Evolutionary conservation across 225 moss, liverwort and hornwort genomes (phyloP), one percentile per base, ranked within the genome.

Genomic region (Anthoceros angustus): DNA sequence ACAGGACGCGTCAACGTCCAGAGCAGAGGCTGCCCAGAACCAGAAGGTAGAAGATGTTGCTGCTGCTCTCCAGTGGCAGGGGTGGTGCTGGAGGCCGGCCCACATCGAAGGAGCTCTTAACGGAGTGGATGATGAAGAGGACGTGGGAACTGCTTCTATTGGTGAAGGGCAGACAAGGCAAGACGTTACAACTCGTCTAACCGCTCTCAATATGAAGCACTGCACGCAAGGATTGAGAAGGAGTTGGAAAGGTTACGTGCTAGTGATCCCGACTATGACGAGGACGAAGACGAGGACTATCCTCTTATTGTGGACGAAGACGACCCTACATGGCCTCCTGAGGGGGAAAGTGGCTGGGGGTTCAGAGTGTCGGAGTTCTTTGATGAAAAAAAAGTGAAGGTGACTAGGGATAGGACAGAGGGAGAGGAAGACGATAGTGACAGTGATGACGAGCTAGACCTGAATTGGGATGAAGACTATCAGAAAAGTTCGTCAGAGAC

Each of bases 301-400:
- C 70, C 85, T 7, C 63, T 82, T 25, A 82, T 77, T 77, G 75
- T 85, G 9, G 85, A 85, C 0, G 85, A 85, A 69, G 82, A 85
- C 12, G 85, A 85, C 62, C 85, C 85, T 12, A 75, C 39, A 61
- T 85, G 85, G 85, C 85, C 85, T 26, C 82, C 72, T 11, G 85
- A 76, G 69, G 69, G 73, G 39, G 85, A 80, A 42, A 80, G 77
- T 38, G 85, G 85, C 10, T 85, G 82, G 82, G 85, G 85, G 32
- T 85, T 85, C 70, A 68, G 61, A 42, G 77, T 76, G 0, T 85
- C 82, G n/a, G 82, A 82, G 67, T 85, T 85, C 63, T 85, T 85
- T 68, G 76, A 85, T 32, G 82, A 82, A 25, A 69, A 79, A 40
- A 74, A 80, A 0, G 74, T 85, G 61, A 82, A 70, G 67, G 66